Evolutionary conservation across 768 basidiomycete species (phyloP).

Genomic region (Gymnopilus dilepis): DNA sequence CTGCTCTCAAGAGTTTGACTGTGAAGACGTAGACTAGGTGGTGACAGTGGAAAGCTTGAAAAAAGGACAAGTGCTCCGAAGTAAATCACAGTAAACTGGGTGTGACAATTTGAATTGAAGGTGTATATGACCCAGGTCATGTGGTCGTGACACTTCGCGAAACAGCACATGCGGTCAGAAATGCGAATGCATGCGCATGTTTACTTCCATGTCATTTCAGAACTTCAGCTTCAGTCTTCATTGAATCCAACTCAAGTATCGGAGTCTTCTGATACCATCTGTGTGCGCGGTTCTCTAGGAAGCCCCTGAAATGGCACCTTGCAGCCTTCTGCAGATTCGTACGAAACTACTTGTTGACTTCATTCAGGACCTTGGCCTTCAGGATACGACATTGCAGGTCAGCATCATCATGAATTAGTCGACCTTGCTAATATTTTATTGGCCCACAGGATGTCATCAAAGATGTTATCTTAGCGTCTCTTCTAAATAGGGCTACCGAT

Average conservation of each 20-base stretch:
- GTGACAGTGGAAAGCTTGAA: no score
- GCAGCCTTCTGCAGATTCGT: neutral
- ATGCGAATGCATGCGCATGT: no score
- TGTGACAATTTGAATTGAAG: no score
- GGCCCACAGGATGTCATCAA: constrained; percentile 13
- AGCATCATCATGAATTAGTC: neutral
- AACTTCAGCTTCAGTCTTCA: no score
- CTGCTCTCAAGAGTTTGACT: constrained; percentile 35
- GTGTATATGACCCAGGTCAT: neutral
- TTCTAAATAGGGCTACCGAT: constrained; percentile 1
- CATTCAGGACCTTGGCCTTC: constrained; percentile 11
- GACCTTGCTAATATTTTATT: neutral
- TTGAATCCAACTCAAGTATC: no score
- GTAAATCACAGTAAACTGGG: no score
- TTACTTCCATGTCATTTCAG: no score
- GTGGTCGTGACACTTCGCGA: constrained; percentile 1
- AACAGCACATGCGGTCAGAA: neutral
- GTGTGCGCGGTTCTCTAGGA: neutral
- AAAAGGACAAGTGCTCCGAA: no score
- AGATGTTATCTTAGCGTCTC: constrained; percentile 17
- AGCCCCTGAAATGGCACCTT: neutral
- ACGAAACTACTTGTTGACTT: constrained; percentile 15
- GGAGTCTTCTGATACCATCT: no score
- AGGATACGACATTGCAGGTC: constrained; percentile 20
- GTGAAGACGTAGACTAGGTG: no score